phyloP scores from a whole-genome alignment of 2,329 filamentous ascomycete species.

The Leptographium wingfieldii region DNA sequence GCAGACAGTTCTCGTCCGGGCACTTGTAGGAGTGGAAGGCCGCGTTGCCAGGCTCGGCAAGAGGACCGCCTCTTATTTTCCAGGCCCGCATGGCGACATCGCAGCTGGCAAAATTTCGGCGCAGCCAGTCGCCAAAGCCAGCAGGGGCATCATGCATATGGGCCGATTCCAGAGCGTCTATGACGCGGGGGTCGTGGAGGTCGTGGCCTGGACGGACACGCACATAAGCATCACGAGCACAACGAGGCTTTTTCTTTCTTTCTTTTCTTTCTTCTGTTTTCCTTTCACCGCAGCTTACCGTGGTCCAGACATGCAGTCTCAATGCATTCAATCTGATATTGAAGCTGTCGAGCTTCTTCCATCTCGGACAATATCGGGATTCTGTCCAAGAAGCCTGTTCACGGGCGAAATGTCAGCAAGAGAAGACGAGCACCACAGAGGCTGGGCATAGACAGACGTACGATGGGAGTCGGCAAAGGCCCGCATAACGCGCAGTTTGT shows the following conservation, averaged over 20 bases:
- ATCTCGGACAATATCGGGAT: conserved; percentile 37
- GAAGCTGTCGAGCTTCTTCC: conserved; percentile 43
- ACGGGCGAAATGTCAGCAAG: background rate
- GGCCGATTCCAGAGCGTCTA: conserved; percentile 25
- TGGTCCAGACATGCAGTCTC: conserved; percentile 37
- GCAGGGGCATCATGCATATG: conserved; percentile 28
- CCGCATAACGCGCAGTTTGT: conserved; percentile 39
- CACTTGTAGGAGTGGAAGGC: conserved; percentile 36
- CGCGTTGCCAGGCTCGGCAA: conserved; percentile 20
- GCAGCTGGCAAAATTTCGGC: conserved; percentile 35
- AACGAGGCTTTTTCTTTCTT: background rate
- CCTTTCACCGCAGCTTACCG: conserved; percentile 21
- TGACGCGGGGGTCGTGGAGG: conserved; percentile 26
- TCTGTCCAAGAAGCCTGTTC: conserved; percentile 22
- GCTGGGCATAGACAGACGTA: conserved; percentile 19
- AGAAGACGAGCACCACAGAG: background rate
- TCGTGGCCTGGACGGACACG: conserved; percentile 24
- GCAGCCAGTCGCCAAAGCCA: conserved; percentile 39
- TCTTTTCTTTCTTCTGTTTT: background rate
- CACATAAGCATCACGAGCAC: background rate
- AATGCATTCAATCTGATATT: conserved; percentile 47
- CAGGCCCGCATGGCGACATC: conserved; percentile 33
- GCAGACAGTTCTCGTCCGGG: conserved; percentile 39
- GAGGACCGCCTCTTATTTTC: conserved; percentile 24
- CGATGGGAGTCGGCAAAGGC: conserved; percentile 35